Conservation (phyloP, 2,329 filamentous ascomycete genomes). For the Xylaria arbuscula region DNA sequence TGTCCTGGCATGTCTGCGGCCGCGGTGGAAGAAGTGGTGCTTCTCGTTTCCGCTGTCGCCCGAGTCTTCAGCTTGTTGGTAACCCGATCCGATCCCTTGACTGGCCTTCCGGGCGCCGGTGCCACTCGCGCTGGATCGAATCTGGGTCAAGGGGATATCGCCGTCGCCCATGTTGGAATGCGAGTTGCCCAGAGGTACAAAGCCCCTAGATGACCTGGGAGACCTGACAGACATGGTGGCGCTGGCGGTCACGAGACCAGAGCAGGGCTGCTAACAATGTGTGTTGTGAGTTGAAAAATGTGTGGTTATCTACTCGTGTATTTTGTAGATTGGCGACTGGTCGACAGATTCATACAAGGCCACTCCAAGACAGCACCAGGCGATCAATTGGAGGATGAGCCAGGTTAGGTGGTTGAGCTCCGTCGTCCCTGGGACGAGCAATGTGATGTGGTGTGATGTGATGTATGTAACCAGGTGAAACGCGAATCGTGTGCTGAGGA, state of each 20-base stretch:
- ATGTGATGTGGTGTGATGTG: constrained; percentile 6
- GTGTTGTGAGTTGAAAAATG: constrained; percentile 5
- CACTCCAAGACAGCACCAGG: constrained; percentile 47
- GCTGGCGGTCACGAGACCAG: constrained; percentile 4
- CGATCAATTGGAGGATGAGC: constrained; percentile 42
- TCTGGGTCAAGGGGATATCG: constrained; percentile 52
- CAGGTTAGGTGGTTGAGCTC: constrained; percentile 12
- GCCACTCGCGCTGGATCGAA: constrained; percentile 64
- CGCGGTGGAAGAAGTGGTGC: constrained; percentile 57
- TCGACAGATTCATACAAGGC: constrained; percentile 29
- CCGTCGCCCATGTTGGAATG: constrained; percentile 40
- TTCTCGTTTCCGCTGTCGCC: constrained; percentile 59
- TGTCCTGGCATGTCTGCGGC: constrained; percentile 62
- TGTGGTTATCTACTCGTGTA: background rate
- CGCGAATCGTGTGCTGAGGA: constrained; percentile 23
- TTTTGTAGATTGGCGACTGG: constrained; percentile 19
- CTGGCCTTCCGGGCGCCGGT: constrained; percentile 64
- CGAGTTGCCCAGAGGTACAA: constrained; percentile 45
- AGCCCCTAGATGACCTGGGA: constrained; percentile 46
- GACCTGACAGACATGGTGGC: constrained; percentile 48
- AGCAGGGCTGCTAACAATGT: background rate
- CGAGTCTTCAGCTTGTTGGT: constrained; percentile 49
- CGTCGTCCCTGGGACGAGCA: background rate
- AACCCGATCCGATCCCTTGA: constrained; percentile 51
- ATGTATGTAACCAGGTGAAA: constrained; percentile 20